A percentile compares a stretch with the other conserved stretches of the same genome.
These are phyloP conservation scores for Herpomyces periplanetae DNA, from an alignment of 2,329 filamentous ascomycete genomes.

Conservation along the genomic window DNA sequence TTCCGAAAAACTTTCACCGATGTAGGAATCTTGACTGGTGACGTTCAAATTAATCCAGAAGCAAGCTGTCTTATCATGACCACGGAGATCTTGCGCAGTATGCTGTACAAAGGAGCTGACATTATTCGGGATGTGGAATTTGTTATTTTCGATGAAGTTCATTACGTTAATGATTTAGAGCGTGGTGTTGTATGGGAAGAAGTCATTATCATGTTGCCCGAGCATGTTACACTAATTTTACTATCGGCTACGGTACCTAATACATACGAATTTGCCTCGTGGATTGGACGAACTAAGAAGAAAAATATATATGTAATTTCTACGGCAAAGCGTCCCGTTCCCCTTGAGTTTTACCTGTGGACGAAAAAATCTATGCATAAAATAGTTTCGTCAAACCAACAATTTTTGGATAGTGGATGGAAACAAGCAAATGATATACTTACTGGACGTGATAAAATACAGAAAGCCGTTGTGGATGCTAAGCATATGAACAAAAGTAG, in stretches of 20 bases:
- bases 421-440: constrained; percentile 58
- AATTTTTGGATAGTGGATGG: constrained; percentile 68
- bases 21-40: constrained; percentile 78
- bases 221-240: constrained; percentile 77
- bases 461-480: constrained; percentile 3
- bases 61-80: constrained; percentile 98
- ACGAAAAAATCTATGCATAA: constrained; percentile 67
- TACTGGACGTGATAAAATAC: constrained; percentile 36
- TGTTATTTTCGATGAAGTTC: constrained; percentile 93
- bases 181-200: constrained; percentile 96
- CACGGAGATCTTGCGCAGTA: constrained; percentile 82
- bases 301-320: constrained; percentile 98
- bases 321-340: constrained; percentile 70
- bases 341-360: constrained; percentile 85
- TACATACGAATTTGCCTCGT: constrained; percentile 85
- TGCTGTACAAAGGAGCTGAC: constrained; percentile 86
- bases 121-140: constrained; percentile 89
- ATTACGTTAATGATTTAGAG: constrained; percentile 88
- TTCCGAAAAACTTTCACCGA: constrained; percentile 69
- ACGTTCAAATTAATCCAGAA: constrained; percentile 89
- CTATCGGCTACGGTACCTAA: constrained; percentile 90
- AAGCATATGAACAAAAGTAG: constrained; percentile 10
- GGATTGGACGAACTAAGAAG: constrained; percentile 89
- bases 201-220: constrained; percentile 95
- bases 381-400: constrained; percentile 72